These are phyloP conservation scores for Dendrobium chrysotoxum DNA, from an alignment of 106 monocot genomes.

Conservation along the genomic window DNA sequence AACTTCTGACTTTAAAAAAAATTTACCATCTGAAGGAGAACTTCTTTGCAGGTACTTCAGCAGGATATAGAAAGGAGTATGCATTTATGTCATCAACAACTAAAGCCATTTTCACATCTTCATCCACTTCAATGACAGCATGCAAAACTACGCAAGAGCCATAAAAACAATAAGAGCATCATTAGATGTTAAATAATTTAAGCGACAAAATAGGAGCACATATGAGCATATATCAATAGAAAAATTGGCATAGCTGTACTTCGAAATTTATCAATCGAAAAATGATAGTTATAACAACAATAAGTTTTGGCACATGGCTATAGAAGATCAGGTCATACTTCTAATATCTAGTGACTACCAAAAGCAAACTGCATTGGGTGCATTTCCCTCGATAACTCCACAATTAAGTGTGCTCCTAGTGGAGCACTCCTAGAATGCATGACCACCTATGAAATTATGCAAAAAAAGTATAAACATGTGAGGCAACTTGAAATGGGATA, in stretches of 20 bases:
- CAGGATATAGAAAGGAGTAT: slow-evolving; percentile 73
- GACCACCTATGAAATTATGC: too few relatives aligned
- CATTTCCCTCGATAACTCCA: too few relatives aligned
- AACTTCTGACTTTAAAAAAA: not conserved
- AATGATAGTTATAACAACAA: not conserved
- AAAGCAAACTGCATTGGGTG: too few relatives aligned
- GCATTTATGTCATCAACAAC: slow-evolving; percentile 91
- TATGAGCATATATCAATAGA: too few relatives aligned
- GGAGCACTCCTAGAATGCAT: too few relatives aligned
- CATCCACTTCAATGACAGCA: slow-evolving; percentile 46
- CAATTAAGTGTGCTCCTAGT: too few relatives aligned
- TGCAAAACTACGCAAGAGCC: slow-evolving; percentile 23
- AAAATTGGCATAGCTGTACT: not conserved
- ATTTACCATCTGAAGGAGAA: slow-evolving; percentile 79
- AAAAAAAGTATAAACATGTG: too few relatives aligned
- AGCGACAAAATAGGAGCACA: too few relatives aligned
- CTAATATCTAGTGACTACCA: not conserved
- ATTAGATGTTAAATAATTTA: not conserved
- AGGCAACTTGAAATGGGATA: too few relatives aligned
- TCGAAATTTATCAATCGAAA: not conserved
- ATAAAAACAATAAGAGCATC: not conserved
- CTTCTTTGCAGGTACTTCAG: slow-evolving; percentile 59
- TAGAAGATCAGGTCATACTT: not conserved
- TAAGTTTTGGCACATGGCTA: not conserved
- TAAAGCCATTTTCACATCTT: slow-evolving; percentile 62